Evolutionary conservation across 1,284 basidiomycete genomes (phyloP).

Genomic region (Neonothopanus nambi): DNA sequence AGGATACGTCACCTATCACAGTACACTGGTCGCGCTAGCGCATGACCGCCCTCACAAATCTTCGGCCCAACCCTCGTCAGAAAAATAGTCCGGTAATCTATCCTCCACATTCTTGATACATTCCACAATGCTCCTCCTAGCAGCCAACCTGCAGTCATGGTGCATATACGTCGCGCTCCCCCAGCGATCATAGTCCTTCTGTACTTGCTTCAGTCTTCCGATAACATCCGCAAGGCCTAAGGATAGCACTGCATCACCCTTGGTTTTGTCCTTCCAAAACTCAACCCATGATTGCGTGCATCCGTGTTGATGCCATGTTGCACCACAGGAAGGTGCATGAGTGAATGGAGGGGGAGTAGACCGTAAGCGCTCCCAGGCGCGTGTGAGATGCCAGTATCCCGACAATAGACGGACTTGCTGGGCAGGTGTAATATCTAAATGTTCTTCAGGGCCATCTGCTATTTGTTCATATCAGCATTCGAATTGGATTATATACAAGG

Average conservation of each 20-base stretch:
- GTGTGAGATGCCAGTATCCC: slow-evolving; percentile 64
- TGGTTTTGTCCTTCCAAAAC: slow-evolving; percentile 71
- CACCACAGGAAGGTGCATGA: slow-evolving; percentile 58
- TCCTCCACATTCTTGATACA: slow-evolving; percentile 55
- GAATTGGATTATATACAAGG: not conserved
- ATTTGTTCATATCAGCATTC: slow-evolving; percentile 10
- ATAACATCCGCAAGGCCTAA: slow-evolving; percentile 62
- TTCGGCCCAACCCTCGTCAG: slow-evolving; percentile 25
- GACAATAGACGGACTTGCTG: slow-evolving; percentile 65
- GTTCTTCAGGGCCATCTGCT: slow-evolving; percentile 31
- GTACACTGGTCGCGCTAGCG: too few relatives aligned
- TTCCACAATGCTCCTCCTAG: slow-evolving; percentile 53
- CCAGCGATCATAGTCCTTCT: slow-evolving; percentile 65
- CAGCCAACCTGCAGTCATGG: slow-evolving; percentile 60
- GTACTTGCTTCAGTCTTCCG: slow-evolving; percentile 56
- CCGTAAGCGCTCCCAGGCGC: slow-evolving; percentile 62
- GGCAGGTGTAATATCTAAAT: slow-evolving; percentile 47
- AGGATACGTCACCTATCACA: too few relatives aligned
- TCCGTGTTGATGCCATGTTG: slow-evolving; percentile 68
- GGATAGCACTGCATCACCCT: slow-evolving; percentile 53
- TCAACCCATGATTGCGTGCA: slow-evolving; percentile 67
- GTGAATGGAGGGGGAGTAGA: slow-evolving; percentile 54
- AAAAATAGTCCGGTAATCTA: slow-evolving; percentile 60
- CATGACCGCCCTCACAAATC: not conserved
- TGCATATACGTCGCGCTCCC: slow-evolving; percentile 74